Evolutionary conservation across 1,139 yeast species (phyloP).

Genomic region (Sugiyamaella neomexicana): DNA sequence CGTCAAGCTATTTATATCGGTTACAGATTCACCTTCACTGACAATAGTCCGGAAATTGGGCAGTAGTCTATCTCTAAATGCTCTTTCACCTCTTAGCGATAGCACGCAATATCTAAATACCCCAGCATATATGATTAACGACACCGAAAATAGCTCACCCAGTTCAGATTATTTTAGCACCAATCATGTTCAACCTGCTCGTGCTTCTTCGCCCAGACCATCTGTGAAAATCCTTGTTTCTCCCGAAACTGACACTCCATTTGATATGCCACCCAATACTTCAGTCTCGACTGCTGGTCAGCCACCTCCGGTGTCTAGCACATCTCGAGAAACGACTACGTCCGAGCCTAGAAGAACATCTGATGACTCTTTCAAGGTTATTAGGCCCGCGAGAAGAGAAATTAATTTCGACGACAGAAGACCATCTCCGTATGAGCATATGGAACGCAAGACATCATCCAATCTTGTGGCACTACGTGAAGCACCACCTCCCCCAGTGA

Average conservation of each 20-base stretch:
- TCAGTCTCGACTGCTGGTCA: background rate
- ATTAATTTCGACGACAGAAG: constrained; percentile 70
- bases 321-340: background rate
- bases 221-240: constrained; percentile 8
- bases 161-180: constrained; percentile 31
- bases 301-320: background rate
- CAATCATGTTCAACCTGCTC: constrained; percentile 13
- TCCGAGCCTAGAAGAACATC: constrained; percentile 16
- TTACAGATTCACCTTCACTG: constrained; percentile 11
- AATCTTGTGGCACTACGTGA: constrained; percentile 61
- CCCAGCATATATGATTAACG: constrained; percentile 35
- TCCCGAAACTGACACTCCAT: background rate
- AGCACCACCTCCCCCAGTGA: constrained; percentile 71
- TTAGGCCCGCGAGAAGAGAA: constrained; percentile 64
- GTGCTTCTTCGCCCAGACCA: background rate
- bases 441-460: constrained; percentile 21
- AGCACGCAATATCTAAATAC: constrained; percentile 32
- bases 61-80: constrained; percentile 18
- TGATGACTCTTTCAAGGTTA: constrained; percentile 58
- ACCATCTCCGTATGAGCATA: constrained; percentile 22
- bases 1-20: constrained; percentile 33
- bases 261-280: background rate
- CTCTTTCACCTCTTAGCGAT: constrained; percentile 20
- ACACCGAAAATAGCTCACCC: constrained; percentile 9
- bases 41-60: constrained; percentile 1